These are phyloP conservation scores for Rhododendron williamsianum DNA, from an alignment of 148 eudicot genomes.

Conservation along the genomic window DNA sequence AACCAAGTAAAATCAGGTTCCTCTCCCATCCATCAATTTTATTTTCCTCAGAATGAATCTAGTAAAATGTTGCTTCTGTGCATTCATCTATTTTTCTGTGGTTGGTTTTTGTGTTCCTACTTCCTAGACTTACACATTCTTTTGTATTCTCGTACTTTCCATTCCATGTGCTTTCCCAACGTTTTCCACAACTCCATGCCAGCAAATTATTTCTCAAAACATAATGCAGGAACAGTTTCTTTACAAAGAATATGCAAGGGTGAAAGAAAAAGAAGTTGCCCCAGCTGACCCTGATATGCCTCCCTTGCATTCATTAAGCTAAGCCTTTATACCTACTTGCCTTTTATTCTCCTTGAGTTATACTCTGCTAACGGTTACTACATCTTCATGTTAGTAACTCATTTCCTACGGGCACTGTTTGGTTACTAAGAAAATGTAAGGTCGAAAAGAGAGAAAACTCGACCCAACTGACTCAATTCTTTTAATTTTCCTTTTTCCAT, in stretches of 20 bases:
- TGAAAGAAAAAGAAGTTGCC: not conserved
- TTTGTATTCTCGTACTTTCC: not conserved
- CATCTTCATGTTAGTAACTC: not conserved
- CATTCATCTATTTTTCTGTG: not conserved
- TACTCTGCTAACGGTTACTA: not conserved
- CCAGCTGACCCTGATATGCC: not conserved
- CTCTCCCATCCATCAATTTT: too few relatives aligned
- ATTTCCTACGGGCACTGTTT: not conserved
- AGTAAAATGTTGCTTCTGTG: too few relatives aligned
- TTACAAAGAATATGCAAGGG: not conserved
- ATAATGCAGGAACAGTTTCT: not conserved
- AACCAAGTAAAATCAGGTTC: too few relatives aligned
- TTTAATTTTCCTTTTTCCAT: not conserved
- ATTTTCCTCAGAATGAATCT: too few relatives aligned
- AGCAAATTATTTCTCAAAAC: not conserved
- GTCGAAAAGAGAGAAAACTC: not conserved
- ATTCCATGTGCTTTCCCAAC: not conserved
- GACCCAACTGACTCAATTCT: not conserved
- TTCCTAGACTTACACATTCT: not conserved
- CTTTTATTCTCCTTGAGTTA: not conserved
- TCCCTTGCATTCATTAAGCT: not conserved
- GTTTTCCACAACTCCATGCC: not conserved
- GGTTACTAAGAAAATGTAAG: not conserved
- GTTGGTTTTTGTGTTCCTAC: not conserved
- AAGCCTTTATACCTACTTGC: not conserved